These are phyloP conservation scores for Rhizopus arrhizus DNA, from an alignment of 371 early-diverging fungal genomes.

Conservation along the genomic window DNA sequence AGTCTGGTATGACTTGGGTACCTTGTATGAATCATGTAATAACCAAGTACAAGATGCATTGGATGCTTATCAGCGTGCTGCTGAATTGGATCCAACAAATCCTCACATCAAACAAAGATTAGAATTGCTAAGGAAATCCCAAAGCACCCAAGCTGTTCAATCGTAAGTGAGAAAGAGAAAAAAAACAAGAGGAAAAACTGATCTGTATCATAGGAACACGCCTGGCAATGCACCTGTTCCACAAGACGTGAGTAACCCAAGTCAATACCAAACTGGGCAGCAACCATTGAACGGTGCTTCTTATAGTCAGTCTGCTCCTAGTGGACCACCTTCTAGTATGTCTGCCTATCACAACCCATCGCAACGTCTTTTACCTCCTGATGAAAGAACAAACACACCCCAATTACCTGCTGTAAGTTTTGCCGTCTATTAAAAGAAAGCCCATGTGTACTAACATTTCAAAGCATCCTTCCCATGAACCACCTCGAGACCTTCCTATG, in stretches of 20 bases:
- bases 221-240: conserved; percentile 60
- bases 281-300: conserved; percentile 38
- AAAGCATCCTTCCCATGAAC: conserved; percentile 25
- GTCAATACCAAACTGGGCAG: conserved; percentile 46
- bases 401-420: conserved; percentile 30
- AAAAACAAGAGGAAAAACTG: no score
- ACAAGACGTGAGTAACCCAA: conserved; percentile 65
- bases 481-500: conserved; percentile 50
- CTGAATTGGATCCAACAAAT: conserved; percentile 78
- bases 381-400: conserved; percentile 37
- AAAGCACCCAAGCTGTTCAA: conserved; percentile 12
- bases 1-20: conserved; percentile 95
- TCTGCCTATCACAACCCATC: conserved; percentile 31
- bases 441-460: no score
- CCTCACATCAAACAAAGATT: conserved; percentile 85
- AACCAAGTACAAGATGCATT: conserved; percentile 93
- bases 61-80: conserved; percentile 92
- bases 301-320: conserved; percentile 33
- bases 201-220: conserved; percentile 8
- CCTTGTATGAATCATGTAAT: conserved; percentile 94
- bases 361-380: conserved; percentile 10
- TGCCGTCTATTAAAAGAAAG: background rate
- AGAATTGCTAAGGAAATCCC: conserved; percentile 55
- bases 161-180: no score
- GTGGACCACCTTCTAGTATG: conserved; percentile 43